Base-by-base conservation (phyloP, 345 rosid genomes). In the Alliaria petiolata region DNA sequence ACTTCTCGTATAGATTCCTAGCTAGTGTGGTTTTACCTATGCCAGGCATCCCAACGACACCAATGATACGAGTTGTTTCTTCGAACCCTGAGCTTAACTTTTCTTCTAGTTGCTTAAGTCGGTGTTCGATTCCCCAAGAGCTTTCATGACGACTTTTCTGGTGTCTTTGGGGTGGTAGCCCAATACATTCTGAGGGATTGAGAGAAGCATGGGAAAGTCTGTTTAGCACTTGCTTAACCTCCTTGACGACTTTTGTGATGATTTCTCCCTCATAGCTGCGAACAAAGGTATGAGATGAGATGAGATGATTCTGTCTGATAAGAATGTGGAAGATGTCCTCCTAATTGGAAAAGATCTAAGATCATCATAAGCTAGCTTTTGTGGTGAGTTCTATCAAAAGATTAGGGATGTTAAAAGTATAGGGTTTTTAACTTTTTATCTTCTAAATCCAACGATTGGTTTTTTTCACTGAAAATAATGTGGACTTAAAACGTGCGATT, bases 1-100 rank as follows among this genome's bases (percentile, higher is more conserved):
- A 7, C 0, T 39, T 4, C 1, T 67, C 62, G 39, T 67, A 67
- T 11, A 67, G 22, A 39, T 38, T 51, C 16, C 1, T 25, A 9
- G 8, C 1, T 0, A 65, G 49, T 25, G 70, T 65, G 1, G 35
- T 49, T 36, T 65, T 65, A 65, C 69, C 69, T 0, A 65, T 65
- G 2, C 69, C 69, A 0, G 70, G 70, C 60, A 65, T 65, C 1
- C 70, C 70, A 16, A 65, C 70, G 6, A 65, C 70, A 65, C 70
- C 70, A 8, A 65, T 11, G 6, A 6, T 65, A 39, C 71, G 28
- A 52, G 71, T 66, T 39, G 40, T 39, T 28, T 67, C 62, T 6
- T 40, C 33, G 3, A 17, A 52, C 0, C 49, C 62, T 1, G 4
- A 16, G 30, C 52, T 4, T 53, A 67, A 5, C 34, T 52, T 66